Evolutionary conservation across 1,284 basidiomycete genomes (phyloP).

Genomic region (Volvariella volvacea): DNA sequence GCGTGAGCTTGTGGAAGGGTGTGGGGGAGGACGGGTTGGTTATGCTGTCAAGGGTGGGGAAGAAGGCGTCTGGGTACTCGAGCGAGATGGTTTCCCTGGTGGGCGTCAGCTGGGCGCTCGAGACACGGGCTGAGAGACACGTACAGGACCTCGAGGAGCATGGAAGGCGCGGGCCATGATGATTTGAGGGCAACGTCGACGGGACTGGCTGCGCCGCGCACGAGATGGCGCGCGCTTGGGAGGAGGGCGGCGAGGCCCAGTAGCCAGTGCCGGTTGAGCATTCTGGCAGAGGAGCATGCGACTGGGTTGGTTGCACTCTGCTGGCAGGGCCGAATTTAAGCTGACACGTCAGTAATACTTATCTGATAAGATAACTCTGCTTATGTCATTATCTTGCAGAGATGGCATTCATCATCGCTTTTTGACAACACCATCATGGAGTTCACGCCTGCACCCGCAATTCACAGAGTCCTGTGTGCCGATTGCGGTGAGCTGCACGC

Average conservation of each 20-base stretch:
- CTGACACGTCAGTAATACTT: too few relatives aligned
- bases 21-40: constrained; percentile 40
- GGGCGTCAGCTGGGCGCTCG: constrained; percentile 4
- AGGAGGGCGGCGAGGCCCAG: too few relatives aligned
- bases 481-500: constrained; percentile 58
- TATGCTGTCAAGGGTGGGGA: constrained; percentile 60
- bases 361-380: too few relatives aligned
- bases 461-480: constrained; percentile 75
- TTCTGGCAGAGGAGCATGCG: too few relatives aligned
- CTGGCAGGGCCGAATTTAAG: too few relatives aligned
- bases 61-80: constrained; percentile 64
- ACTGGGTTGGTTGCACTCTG: too few relatives aligned
- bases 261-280: too few relatives aligned
- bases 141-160: constrained; percentile 79
- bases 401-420: too few relatives aligned
- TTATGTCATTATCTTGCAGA: too few relatives aligned
- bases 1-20: constrained; percentile 28
- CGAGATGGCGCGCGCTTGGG: constrained; percentile 6
- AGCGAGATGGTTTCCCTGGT: constrained; percentile 43
- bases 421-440: constrained; percentile 47
- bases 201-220: constrained; percentile 38
- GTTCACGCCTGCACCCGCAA: constrained; percentile 61
- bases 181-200: constrained; percentile 76
- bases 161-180: constrained; percentile 73
- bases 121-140: constrained; percentile 20